Base-by-base conservation (phyloP, 1,139 yeast species). In the Debaryomycetaceae sp. region DNA sequence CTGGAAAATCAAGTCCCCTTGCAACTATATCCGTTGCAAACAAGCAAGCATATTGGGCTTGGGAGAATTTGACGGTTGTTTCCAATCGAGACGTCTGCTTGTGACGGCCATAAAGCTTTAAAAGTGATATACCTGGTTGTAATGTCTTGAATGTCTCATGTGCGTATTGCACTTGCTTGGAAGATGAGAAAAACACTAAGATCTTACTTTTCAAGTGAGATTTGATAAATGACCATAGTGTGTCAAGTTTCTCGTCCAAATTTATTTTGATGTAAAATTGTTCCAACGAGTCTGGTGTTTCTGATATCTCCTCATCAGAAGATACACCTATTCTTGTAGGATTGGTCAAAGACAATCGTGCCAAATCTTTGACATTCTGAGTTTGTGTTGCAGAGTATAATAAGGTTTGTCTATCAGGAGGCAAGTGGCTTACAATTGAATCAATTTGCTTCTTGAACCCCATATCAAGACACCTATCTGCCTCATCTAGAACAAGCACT, bases 21-120 rank as follows among this genome's bases (percentile, higher is more conserved):
- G 99, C 98, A 27, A 91, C 98, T 45, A 93, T 88, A 69, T 93
- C 99, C 0, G 99, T 93, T 3, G 98, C 96, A 62, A 93, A 86
- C 40, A 93, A 69, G 68, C 97, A 91, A 11, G 89, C 93, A 49
- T 87, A 82, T 54, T 87, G 90, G 1, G 97, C 88, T 46, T 85
- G 82, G 11, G 95, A 81, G 61, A 91, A 93, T 63, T 90, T 88
- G 49, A 78, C 78, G 2, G 96, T 84, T 8, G 96, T 87, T 59
- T 95, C 99, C 47, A 91, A 77, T 59, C 99, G 78, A 0, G 97
- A 87, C 7, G 90, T 84, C 63, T 93, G 99, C 62, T 93, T 93
- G 65, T 93, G 97, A 57, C 97, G 83, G 5, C 99, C 99, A 59
- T 91, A 96, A 41, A 93, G 69, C 64, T 93, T 95, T 78, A 93